These are phyloP conservation scores for Fusarium sublunatum DNA, from an alignment of 2,329 filamentous ascomycete genomes.

Conservation along the genomic window DNA sequence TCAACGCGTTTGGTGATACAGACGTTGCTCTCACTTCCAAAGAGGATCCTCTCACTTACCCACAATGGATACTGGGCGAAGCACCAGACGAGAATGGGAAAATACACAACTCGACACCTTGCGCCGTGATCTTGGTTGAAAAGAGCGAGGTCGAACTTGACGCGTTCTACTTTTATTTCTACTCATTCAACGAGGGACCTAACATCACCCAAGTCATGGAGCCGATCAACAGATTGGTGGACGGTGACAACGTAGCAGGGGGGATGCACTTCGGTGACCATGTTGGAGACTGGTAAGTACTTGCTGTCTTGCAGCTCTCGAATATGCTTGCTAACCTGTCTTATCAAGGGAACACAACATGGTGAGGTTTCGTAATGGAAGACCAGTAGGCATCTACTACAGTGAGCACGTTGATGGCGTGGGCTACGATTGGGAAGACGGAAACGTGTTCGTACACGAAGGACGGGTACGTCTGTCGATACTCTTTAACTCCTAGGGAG, in stretches of 20 bases:
- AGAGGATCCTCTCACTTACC: slow-evolving; percentile 45
- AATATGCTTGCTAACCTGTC: slow-evolving; percentile 1
- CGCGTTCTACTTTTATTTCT: slow-evolving; percentile 53
- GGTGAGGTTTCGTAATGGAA: slow-evolving; percentile 44
- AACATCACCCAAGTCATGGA: slow-evolving; percentile 50
- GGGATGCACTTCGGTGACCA: slow-evolving; percentile 49
- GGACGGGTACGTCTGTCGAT: slow-evolving; percentile 42
- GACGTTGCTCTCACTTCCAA: slow-evolving; percentile 42
- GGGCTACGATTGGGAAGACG: slow-evolving; percentile 47
- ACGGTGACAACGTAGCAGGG: slow-evolving; percentile 7
- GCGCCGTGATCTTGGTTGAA: slow-evolving; percentile 48
- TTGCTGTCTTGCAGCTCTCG: fast-evolving
- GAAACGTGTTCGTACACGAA: slow-evolving; percentile 36
- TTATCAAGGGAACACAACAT: slow-evolving; percentile 44
- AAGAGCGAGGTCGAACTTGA: slow-evolving; percentile 45
- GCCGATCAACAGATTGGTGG: slow-evolving; percentile 42
- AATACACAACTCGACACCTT: slow-evolving; percentile 45
- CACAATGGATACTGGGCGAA: slow-evolving; percentile 47
- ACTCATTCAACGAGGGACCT: slow-evolving; percentile 49
- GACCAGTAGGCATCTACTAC: slow-evolving; percentile 45
- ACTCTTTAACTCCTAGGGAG: too few relatives aligned
- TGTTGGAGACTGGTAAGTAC: slow-evolving; percentile 46
- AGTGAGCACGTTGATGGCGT: slow-evolving; percentile 46
- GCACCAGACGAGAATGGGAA: slow-evolving; percentile 36
- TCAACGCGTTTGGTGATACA: slow-evolving; percentile 38